These are phyloP conservation scores for Epipyxis sp. DNA, from an alignment of 108 stramenopile genomes.

Conservation along the genomic window DNA sequence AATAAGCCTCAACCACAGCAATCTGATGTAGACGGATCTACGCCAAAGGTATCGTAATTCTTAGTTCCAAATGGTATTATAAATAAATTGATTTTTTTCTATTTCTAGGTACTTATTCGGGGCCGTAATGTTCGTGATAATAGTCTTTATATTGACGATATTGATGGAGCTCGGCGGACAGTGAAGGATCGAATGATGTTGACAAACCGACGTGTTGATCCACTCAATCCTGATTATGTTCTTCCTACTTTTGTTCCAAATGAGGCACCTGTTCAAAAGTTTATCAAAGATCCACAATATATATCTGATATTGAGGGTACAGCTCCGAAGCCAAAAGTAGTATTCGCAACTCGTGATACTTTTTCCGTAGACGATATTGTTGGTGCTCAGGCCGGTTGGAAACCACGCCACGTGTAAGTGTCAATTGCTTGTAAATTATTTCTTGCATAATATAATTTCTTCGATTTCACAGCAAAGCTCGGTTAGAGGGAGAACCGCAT, in stretches of 20 bases:
- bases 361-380: constrained; percentile 49
- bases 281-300: constrained; percentile 41
- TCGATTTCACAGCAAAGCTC: constrained; percentile 37
- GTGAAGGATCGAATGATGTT: constrained; percentile 21
- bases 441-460: constrained; percentile 30
- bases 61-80: not conserved
- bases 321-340: constrained; percentile 38
- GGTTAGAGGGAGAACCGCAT: constrained; percentile 19
- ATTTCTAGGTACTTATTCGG: not conserved
- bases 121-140: constrained; percentile 39
- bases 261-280: constrained; percentile 27
- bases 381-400: constrained; percentile 44
- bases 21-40: constrained; percentile 26
- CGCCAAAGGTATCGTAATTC: constrained; percentile 38
- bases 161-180: constrained; percentile 49
- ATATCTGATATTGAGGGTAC: constrained; percentile 56
- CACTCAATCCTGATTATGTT: constrained; percentile 53
- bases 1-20: constrained; percentile 44
- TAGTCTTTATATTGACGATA: constrained; percentile 49
- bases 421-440: not conserved
- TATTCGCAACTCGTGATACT: constrained; percentile 34
- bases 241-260: constrained; percentile 41
- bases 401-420: not conserved
- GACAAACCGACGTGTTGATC: constrained; percentile 41
- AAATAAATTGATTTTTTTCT: not conserved